Conservation (phyloP, 2,329 filamentous ascomycete species). For the Aureobasidium musti region DNA sequence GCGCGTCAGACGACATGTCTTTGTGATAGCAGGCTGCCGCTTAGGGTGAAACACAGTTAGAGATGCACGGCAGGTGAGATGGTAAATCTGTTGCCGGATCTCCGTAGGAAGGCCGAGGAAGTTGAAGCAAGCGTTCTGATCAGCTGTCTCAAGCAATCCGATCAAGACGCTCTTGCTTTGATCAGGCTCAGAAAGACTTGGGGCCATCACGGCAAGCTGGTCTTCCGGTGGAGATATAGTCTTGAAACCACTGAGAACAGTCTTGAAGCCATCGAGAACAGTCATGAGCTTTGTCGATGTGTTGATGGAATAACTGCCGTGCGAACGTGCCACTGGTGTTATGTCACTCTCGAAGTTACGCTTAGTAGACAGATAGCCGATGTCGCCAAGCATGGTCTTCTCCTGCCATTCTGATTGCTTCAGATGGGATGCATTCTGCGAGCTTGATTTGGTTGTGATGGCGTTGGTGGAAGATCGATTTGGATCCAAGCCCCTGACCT, state of each 20-base stretch:
- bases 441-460: background rate
- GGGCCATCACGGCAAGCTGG: too few relatives aligned
- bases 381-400: background rate
- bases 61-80: background rate
- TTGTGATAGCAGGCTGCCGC: background rate
- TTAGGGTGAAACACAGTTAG: background rate
- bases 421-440: background rate
- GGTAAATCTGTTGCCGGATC: slow-evolving; percentile 12
- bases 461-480: too few relatives aligned
- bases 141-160: background rate
- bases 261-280: background rate
- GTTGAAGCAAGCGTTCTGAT: slow-evolving; percentile 11
- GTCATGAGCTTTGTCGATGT: background rate
- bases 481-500: background rate
- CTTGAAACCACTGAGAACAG: background rate
- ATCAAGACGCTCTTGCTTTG: background rate
- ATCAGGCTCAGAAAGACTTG: background rate
- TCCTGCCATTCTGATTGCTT: background rate
- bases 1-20: background rate
- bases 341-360: background rate
- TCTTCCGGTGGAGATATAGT: background rate
- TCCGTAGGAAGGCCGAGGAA: slow-evolving; percentile 27
- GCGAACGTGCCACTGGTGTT: background rate
- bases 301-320: background rate
- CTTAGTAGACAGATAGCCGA: background rate